A percentile compares a stretch with the other conserved stretches of the same genome.
These are phyloP conservation scores for Diaporthe eres DNA, from an alignment of 2,329 filamentous ascomycete genomes.

Conservation along the genomic window DNA sequence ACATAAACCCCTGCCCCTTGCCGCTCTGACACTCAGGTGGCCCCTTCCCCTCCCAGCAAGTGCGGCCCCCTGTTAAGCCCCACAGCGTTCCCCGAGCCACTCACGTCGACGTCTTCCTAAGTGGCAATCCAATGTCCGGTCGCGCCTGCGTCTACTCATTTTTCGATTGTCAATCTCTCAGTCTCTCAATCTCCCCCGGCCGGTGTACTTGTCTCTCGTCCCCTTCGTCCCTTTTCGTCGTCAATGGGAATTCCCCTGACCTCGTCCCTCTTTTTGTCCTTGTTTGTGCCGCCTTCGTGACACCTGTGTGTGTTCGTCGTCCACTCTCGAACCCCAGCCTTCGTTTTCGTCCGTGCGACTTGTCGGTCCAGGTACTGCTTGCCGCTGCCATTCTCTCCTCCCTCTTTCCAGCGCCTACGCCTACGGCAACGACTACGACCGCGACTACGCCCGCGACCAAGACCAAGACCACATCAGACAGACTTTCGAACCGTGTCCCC, in stretches of 20 bases:
- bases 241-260: slow-evolving; percentile 30
- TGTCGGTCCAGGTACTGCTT: slow-evolving; percentile 26
- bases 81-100: slow-evolving; percentile 21
- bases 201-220: neutral
- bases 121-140: slow-evolving; percentile 37
- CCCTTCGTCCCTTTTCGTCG: slow-evolving; percentile 27
- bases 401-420: neutral
- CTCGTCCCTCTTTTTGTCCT: slow-evolving; percentile 21
- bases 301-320: slow-evolving; percentile 8
- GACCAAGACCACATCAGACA: slow-evolving; percentile 15
- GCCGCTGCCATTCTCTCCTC: slow-evolving; percentile 13
- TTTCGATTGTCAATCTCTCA: slow-evolving; percentile 35
- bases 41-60: neutral
- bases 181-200: slow-evolving; percentile 19
- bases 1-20: slow-evolving; percentile 27
- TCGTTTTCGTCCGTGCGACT: slow-evolving; percentile 31
- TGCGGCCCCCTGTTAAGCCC: slow-evolving; percentile 23
- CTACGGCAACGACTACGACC: neutral
- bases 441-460: neutral
- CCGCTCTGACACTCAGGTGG: slow-evolving; percentile 27
- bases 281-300: slow-evolving; percentile 16
- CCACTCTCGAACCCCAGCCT: slow-evolving; percentile 11
- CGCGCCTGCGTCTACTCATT: slow-evolving; percentile 35
- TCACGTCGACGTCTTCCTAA: slow-evolving; percentile 23
- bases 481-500: neutral